Evolutionary conservation across 1,284 basidiomycete species (phyloP), one percentile per base, ranked within the genome.

Genomic region (Cutaneotrichosporon mucoides): DNA sequence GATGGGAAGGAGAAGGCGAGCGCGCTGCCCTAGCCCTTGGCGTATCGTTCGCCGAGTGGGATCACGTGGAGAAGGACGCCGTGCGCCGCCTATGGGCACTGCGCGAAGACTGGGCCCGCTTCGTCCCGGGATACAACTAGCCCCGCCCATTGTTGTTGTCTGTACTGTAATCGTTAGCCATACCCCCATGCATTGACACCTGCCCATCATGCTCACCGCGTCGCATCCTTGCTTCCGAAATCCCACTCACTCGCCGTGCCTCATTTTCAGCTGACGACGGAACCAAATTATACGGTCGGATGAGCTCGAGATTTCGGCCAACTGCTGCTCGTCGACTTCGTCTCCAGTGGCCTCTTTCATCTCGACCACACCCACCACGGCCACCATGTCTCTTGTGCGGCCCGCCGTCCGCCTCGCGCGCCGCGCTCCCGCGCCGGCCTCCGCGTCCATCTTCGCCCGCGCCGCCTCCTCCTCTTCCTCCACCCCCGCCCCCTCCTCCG

Each of bases 101-200:
- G 12, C 60, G 62, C 13, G 38, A 40, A 1, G 67, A 71, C 45
- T 73, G 72, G 72, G 37, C 34, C 3, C 55, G 62, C 37, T 72
- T 46, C 38, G 53, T 55, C 11, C 53, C 53, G 35, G 53, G 53
- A 38, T 54, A 54, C 43, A 58, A 16, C 42, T 58, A 51, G 37
- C 6, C 24, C 37, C 33, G 34, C 10, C 58, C 54, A 50, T 44
- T 46, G 37, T 42, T 12, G 24, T 33, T 15, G 13, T 49, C 47
- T 56, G 40, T 51, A 45, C 5, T 40, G 38, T 40, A 40, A 13
- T 48, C 46, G 12, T 35, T 35, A 6, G n/a, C 34, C 46, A 33
- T 24, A 24, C 24, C 34, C n/a, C n/a, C 46, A 48, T 48, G 46
- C 46, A 48, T 48, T 36, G 34, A 33, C 13, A 13, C 46, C 4